phyloP scores from a whole-genome alignment of 1,139 yeast genomes.

The Sugiyamaella xylanicola region DNA sequence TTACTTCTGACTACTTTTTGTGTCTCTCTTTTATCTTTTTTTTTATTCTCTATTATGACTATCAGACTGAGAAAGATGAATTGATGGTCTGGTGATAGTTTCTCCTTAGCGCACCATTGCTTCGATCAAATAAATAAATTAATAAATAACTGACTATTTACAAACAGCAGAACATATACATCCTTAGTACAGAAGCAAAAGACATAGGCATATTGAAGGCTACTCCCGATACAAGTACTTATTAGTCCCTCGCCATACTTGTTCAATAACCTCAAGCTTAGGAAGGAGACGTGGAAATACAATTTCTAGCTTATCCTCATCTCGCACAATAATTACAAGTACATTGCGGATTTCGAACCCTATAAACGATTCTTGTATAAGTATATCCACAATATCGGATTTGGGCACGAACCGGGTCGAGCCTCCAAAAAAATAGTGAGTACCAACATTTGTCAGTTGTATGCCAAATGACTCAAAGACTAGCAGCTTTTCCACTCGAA shows the following conservation, averaged over 20 bases:
- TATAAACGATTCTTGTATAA: conserved; percentile 62
- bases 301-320: conserved; percentile 43
- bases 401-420: conserved; percentile 49
- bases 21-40: conserved; percentile 14
- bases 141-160: conserved; percentile 3
- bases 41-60: too few species aligned
- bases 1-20: conserved; percentile 32
- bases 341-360: conserved; percentile 59
- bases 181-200: too few species aligned
- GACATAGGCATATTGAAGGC: too few species aligned
- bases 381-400: conserved; percentile 54
- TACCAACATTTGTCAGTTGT: conserved; percentile 35
- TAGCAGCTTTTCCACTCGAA: conserved; percentile 30
- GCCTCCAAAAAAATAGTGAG: conserved; percentile 28
- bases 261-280: conserved; percentile 31
- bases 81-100: too few species aligned
- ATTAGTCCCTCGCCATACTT: conserved; percentile 35
- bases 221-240: conserved; percentile 27
- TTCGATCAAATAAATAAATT: conserved; percentile 7
- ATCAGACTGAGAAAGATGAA: too few species aligned
- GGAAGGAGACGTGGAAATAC: conserved; percentile 51
- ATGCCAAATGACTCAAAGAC: conserved; percentile 40
- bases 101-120: background rate
- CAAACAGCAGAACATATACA: background rate
- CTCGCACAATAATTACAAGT: conserved; percentile 52